These are phyloP conservation scores for Odontarrhena argentea DNA, from an alignment of 345 rosid genomes.

Conservation along the genomic window DNA sequence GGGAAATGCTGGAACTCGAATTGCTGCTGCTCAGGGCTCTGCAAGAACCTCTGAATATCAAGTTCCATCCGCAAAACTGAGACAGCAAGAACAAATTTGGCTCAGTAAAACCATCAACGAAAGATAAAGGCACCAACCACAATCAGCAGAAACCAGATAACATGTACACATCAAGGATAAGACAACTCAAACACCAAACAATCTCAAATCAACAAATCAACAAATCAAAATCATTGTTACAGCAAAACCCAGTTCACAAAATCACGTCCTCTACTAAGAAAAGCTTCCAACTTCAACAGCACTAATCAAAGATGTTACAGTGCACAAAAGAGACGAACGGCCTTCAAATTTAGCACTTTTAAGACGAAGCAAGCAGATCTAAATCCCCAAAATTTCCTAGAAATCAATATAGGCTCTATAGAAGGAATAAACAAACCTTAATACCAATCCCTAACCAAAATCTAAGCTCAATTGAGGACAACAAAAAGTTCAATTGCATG, in stretches of 20 bases:
- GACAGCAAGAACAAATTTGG: background rate
- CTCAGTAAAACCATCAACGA: constrained; percentile 5
- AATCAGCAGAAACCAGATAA: background rate
- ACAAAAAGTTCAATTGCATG: background rate
- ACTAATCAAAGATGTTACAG: background rate
- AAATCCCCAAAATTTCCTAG: background rate
- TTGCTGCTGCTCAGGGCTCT: constrained; percentile 64
- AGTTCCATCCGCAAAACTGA: constrained; percentile 92
- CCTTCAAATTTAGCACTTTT: background rate
- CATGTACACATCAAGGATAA: constrained; percentile 8
- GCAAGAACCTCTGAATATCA: constrained; percentile 78
- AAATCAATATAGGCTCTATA: constrained; percentile 3
- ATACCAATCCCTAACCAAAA: background rate
- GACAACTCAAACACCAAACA: constrained; percentile 6
- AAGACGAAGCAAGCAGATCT: background rate
- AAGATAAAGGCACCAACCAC: background rate
- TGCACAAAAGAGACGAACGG: background rate
- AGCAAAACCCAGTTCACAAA: background rate
- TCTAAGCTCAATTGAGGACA: constrained; percentile 8
- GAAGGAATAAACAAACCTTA: background rate
- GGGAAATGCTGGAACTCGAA: constrained; percentile 92
- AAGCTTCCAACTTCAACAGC: constrained; percentile 19
- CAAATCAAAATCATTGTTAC: background rate
- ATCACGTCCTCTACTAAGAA: background rate
- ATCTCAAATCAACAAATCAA: background rate